Evolutionary conservation across 176 grass and related monocot species (phyloP), one percentile per base, ranked within the genome.

Genomic region (Urochloa ruziziensis): DNA sequence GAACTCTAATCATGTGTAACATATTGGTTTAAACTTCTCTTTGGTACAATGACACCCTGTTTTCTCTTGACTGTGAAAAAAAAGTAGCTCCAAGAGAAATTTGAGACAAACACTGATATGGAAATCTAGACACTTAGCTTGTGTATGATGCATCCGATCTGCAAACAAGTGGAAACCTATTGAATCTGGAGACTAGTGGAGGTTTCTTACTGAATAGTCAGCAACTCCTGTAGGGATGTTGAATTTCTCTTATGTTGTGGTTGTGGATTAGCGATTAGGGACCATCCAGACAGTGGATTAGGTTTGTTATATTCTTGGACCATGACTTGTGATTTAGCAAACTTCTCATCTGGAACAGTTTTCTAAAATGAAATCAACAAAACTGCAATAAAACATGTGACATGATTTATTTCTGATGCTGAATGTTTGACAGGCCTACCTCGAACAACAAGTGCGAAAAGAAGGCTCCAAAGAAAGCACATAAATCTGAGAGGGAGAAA

Each of bases 401-500:
- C 13, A 66, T 0, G 30, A 47, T 61, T 67, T 74, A 32, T 18
- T 10, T 0, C 61, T 89, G 40, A 80, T 69, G 32, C 54, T 68
- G 21, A 44, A 70, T 16, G 21, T 68, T 44, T 24, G 35, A 78
- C 85, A 94, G 94, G 30, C 69, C 77, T 64, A 68, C 75, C 35
- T 13, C n/a, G 62, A 77, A 78, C 67, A 90, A 76, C 56, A 92
- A 89, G 61, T 83, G 83, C 3, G 79, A 97, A 28, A 89, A 66
- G 56, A 94, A 90, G 67, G 85, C 80, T 59, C 94, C 92, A 16
- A 97, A 94, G 87, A 94, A 94, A 78, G 81, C 77, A n/a, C 87
- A 97, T n/a, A 97, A 97, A 90, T 91, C 92, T 2, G 94, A 94
- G 77, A 92, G 94, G 80, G 94, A 97, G 89, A 94, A 97, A 60